A percentile compares a stretch with the other conserved stretches of the same genome.
phyloP scores from a whole-genome alignment of 305 asterid genomes.

The Fraxinus sp. region DNA sequence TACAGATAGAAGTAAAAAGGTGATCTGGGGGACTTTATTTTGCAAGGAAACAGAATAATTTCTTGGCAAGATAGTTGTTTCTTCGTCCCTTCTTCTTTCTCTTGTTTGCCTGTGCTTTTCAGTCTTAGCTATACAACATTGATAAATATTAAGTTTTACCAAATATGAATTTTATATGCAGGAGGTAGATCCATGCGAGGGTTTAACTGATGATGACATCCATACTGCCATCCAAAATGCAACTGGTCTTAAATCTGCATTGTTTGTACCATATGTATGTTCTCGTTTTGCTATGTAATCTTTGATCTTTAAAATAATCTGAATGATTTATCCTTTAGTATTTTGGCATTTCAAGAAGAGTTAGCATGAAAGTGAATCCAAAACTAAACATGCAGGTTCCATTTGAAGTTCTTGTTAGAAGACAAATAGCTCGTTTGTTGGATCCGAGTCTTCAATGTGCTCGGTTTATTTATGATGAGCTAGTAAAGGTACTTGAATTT shows the following conservation, averaged over 20 bases:
- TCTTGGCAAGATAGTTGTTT: neutral
- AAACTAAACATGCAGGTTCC: conserved; percentile 59
- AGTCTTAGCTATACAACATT: neutral
- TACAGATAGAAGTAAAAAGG: neutral
- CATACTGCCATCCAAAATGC: conserved; percentile 93
- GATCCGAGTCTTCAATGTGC: conserved; percentile 97
- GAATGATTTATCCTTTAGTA: neutral
- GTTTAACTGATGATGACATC: conserved; percentile 80
- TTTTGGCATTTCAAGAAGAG: conserved; percentile 10
- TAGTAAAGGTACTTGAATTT: conserved; percentile 57
- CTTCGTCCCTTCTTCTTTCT: neutral
- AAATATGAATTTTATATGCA: conserved; percentile 24
- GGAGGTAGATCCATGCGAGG: conserved; percentile 93
- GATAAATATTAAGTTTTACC: neutral
- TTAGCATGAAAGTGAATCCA: conserved; percentile 7
- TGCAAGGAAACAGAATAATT: neutral
- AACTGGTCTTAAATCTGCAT: conserved; percentile 75
- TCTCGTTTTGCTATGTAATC: conserved; percentile 8
- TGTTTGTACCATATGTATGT: conserved; percentile 79
- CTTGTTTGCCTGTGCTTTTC: conserved; percentile 7
- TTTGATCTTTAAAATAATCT: neutral
- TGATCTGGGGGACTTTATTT: neutral
- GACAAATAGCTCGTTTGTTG: conserved; percentile 77
- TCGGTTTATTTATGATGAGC: conserved; percentile 79
- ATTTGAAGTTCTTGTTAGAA: conserved; percentile 82